Base-by-base conservation (phyloP, 1,139 yeast genomes). In the Ashbya aceris region DNA sequence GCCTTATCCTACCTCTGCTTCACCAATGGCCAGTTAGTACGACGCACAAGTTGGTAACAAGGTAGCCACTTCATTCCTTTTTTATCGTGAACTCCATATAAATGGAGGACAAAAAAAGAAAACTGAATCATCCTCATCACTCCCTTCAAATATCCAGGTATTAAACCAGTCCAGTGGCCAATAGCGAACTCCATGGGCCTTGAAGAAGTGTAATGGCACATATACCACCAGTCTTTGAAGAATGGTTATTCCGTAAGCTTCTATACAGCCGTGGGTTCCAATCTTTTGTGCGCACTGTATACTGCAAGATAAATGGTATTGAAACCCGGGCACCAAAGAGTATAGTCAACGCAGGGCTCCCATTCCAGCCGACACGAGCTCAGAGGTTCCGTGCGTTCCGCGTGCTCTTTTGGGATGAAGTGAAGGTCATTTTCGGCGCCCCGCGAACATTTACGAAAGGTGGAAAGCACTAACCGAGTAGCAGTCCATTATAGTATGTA, bases 201-300 rank as follows among this genome's bases (percentile, higher is more conserved):
- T 17, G 23, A 17, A 17, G 23, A 39, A 33, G 29, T 7, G 13
- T 4, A 7, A 55, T 55, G 58, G 48, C 49, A 38, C 47, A 49
- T 27, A 46, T 52, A 26, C 75, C 75, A 9, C 53, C 67, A 45
- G 62, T 68, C 27, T 44, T 75, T 17, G 77, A 74, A 49, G 79
- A 76, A 56, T 64, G 67, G 47, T 58, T 77, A 6, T 77, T 72
- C 49, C 48, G 45, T 36, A 51, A 71, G 69, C 66, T 83, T 7
- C 69, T 84, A 51, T 70, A 68, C 34, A 80, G 91, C 7, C 76
- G 73, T 1, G 67, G 73, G 1, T 86, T 86, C 56, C 81, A 83
- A 53, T 66, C 76, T 36, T 76, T 83, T 67, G 96, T 85, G 5
- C 69, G 79, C 36, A 66, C 69, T 12, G 65, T 82, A 1, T 83